Evolutionary conservation across 257 asterid species (phyloP), one percentile per base, ranked within the genome.

Genomic region (Craterostigma plantagineum): DNA sequence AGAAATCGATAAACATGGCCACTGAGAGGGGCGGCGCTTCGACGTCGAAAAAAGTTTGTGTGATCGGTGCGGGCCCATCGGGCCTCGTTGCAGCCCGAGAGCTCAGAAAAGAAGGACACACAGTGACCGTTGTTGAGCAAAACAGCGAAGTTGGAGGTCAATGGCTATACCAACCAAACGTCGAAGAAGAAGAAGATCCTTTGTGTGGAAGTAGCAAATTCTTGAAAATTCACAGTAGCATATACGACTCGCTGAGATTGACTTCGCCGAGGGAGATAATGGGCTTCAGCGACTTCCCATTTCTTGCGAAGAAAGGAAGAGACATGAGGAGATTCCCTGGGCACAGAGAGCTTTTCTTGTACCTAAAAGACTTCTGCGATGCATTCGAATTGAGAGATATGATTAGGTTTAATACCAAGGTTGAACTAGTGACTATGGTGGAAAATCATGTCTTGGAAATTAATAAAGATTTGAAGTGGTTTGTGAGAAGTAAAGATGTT

Each of bases 81-180:
- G 96, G 96, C 9, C 69, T 85, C 4, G 94, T 75, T 8, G 83
- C 96, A 0, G 84, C 91, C 10, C 73, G 96, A 37, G 96, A 81
- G 75, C 79, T 86, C 33, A 55, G 70, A 42, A 77, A 64, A 14
- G 94, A 77, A 67, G 86, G 84, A 34, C 94, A 81, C 60, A 43
- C 44, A 7, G 92, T 73, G 59, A 79, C 75, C 47, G 87, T 86
- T n/a, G 56, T 81, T 18, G 94, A 86, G 45, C 85, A 86, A 58
- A 75, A 63, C 58, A 69, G 75, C 33, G 94, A 81, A 0, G 59
- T 86, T 27, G 96, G 96, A 69, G 94, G 96, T 23, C 94, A 81
- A 53, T 81, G 96, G 96, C 66, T 86, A 0, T 86, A 81, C 45
- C 55, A 72, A 8, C 76, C 91, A 1, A 62, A 48, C 11, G 67